Percentiles rank a stretch among this genome's conserved stretches.
Conservation (phyloP, 164 flowering plant genomes). For the Aristolochia contorta region DNA sequence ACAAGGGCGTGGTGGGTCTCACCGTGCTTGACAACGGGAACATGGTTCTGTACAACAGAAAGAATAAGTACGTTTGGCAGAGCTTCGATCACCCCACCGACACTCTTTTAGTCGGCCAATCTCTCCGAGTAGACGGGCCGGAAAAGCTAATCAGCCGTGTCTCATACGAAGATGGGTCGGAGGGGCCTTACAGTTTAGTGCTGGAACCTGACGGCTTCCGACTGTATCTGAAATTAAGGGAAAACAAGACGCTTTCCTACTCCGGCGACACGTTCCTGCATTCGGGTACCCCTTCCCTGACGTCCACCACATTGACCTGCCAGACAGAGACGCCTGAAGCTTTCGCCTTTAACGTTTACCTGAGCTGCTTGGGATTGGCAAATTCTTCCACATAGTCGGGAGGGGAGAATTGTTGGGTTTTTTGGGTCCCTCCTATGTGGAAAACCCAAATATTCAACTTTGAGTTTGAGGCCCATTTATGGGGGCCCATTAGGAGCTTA, state of each 20-base stretch:
- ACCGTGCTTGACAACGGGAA: conserved; percentile 37
- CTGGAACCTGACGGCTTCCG: conserved; percentile 8
- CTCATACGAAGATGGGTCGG: conserved; percentile 10
- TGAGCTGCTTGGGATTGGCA: too few relatives aligned
- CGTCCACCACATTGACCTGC: conserved; percentile 3
- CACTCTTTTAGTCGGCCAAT: conserved; percentile 46
- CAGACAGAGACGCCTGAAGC: conserved; percentile 1
- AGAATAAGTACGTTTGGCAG: conserved; percentile 40
- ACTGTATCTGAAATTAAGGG: conserved; percentile 9
- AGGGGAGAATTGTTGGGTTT: too few relatives aligned
- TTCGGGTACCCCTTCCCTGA: too few relatives aligned
- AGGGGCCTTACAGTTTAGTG: conserved; percentile 20
- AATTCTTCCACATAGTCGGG: too few relatives aligned
- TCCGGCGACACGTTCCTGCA: conserved; percentile 1
- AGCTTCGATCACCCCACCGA: conserved; percentile 49
- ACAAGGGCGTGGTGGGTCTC: conserved; percentile 42
- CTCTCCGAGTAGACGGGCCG: conserved; percentile 4
- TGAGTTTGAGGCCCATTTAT: too few relatives aligned
- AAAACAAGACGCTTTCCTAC: background rate
- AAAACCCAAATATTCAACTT: too few relatives aligned
- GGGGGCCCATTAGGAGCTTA: too few relatives aligned
- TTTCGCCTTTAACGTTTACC: too few relatives aligned
- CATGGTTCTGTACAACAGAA: conserved; percentile 35
- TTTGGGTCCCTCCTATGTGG: too few relatives aligned
- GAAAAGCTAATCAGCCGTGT: conserved; percentile 16